Conservation (phyloP, 495 filamentous ascomycete species). For the Daldinia childiae region DNA sequence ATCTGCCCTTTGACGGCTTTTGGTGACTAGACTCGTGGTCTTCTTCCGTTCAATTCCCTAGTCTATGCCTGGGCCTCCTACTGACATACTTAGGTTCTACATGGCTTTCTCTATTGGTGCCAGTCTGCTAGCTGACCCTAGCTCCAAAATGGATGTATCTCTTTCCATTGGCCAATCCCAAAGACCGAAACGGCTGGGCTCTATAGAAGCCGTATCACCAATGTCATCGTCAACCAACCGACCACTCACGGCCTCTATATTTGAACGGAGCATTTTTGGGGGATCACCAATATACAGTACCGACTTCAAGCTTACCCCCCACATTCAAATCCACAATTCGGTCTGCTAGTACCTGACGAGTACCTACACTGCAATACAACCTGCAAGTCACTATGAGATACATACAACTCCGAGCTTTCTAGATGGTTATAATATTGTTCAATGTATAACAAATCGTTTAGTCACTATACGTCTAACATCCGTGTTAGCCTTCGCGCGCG, state of each 20-base stretch:
- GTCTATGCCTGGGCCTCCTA: conserved; percentile 14
- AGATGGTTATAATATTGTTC: conserved; percentile 13
- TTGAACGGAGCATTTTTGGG: conserved; percentile 29
- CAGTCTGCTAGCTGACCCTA: conserved; percentile 2
- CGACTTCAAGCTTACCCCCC: conserved; percentile 24
- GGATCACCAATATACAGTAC: conserved; percentile 15
- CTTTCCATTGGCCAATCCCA: conserved; percentile 25
- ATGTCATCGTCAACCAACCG: conserved; percentile 25
- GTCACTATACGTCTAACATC: conserved; percentile 20
- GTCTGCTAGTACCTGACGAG: conserved; percentile 15
- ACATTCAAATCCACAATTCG: conserved; percentile 26
- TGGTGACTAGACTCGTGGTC: conserved; percentile 8
- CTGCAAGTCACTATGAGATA: conserved; percentile 27
- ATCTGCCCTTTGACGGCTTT: conserved; percentile 11
- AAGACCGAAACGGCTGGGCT: conserved; percentile 12
- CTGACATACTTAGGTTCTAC: conserved; percentile 19
- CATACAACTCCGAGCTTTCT: conserved; percentile 13
- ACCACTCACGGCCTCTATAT: conserved; percentile 17
- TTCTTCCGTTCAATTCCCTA: conserved; percentile 24
- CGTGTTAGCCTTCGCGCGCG: conserved; percentile 6
- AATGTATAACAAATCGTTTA: conserved; percentile 32
- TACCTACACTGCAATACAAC: conserved; percentile 25
- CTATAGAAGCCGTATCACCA: conserved; percentile 31
- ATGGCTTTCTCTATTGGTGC: conserved; percentile 11
- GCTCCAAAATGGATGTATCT: background rate